A percentile compares a stretch with the other conserved stretches of the same genome.
Conservation (phyloP, 331 rosid genomes). For the Spiraea crenata region DNA sequence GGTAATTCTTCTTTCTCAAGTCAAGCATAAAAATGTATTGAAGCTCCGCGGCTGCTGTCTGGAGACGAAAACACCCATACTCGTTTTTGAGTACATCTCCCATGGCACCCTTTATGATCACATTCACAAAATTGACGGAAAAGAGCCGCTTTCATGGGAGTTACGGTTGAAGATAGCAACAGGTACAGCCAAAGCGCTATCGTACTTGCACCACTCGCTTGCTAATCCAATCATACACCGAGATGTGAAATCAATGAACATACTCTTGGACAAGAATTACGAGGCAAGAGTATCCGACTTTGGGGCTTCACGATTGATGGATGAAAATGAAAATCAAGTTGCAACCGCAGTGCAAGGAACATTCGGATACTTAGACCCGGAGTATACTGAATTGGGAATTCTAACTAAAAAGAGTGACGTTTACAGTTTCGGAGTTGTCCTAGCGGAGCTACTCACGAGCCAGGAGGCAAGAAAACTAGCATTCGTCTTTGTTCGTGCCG, state of each 20-base stretch:
- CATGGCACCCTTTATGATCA: slow-evolving; percentile 11
- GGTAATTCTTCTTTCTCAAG: slow-evolving; percentile 13
- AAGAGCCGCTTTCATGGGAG: slow-evolving; percentile 5
- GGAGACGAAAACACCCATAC: slow-evolving; percentile 10
- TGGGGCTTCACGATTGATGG: slow-evolving; percentile 9
- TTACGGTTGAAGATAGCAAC: slow-evolving; percentile 15
- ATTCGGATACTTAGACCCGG: slow-evolving; percentile 25
- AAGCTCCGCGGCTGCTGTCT: slow-evolving; percentile 23
- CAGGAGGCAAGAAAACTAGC: not conserved
- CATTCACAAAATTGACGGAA: not conserved
- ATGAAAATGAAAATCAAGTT: not conserved
- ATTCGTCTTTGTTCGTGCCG: not conserved
- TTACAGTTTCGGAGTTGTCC: slow-evolving; percentile 25
- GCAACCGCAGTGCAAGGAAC: slow-evolving; percentile 22
- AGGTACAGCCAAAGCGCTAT: slow-evolving; percentile 14
- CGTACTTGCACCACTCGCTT: slow-evolving; percentile 19
- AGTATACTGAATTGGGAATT: slow-evolving; percentile 7
- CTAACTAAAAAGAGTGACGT: slow-evolving; percentile 23
- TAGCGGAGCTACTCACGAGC: not conserved
- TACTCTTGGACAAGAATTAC: slow-evolving; percentile 8
- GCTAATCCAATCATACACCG: slow-evolving; percentile 7
- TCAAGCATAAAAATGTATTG: slow-evolving; percentile 21
- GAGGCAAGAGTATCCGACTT: slow-evolving; percentile 12
- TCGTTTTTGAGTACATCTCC: slow-evolving; percentile 20
- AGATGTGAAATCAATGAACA: slow-evolving; percentile 14